phyloP scores from a whole-genome alignment of 441 rosid genomes.

The Raphanus hybrid region DNA sequence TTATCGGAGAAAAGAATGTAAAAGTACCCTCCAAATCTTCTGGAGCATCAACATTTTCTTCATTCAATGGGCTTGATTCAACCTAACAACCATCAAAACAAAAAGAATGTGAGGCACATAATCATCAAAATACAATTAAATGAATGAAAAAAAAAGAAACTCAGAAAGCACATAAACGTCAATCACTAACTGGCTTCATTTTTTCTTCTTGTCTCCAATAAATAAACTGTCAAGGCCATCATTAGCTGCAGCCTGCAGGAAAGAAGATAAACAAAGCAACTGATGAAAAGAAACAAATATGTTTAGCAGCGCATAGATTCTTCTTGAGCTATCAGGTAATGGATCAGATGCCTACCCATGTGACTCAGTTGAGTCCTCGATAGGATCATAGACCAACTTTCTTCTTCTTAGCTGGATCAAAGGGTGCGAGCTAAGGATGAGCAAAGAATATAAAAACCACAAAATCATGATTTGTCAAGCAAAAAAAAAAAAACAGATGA shows the following conservation, averaged over 20 bases:
- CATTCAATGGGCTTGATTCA: constrained; percentile 55
- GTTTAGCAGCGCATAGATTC: no score
- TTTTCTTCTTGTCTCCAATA: constrained; percentile 80
- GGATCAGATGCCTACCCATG: constrained; percentile 66
- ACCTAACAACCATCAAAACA: constrained; percentile 46
- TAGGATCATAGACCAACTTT: constrained; percentile 53
- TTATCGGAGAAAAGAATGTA: not conserved
- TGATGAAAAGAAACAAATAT: no score
- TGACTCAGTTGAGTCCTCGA: constrained; percentile 61
- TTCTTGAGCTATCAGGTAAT: constrained; percentile 32
- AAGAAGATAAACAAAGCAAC: not conserved
- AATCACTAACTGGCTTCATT: constrained; percentile 79
- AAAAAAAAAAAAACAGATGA: not conserved
- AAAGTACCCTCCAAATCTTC: constrained; percentile 59
- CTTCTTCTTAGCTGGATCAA: constrained; percentile 43
- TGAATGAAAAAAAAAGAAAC: not conserved
- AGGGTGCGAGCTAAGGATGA: constrained; percentile 28
- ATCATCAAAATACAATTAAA: not conserved
- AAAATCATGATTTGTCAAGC: not conserved
- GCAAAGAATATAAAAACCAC: not conserved
- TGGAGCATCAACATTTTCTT: constrained; percentile 51
- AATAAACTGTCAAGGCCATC: constrained; percentile 79
- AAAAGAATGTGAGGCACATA: constrained; percentile 1
- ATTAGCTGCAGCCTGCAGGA: constrained; percentile 50
- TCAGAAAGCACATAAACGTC: not conserved